Evolutionary conservation across 2,329 filamentous ascomycete species (phyloP).

Genomic region (Hypoxylon rubiginosum): DNA sequence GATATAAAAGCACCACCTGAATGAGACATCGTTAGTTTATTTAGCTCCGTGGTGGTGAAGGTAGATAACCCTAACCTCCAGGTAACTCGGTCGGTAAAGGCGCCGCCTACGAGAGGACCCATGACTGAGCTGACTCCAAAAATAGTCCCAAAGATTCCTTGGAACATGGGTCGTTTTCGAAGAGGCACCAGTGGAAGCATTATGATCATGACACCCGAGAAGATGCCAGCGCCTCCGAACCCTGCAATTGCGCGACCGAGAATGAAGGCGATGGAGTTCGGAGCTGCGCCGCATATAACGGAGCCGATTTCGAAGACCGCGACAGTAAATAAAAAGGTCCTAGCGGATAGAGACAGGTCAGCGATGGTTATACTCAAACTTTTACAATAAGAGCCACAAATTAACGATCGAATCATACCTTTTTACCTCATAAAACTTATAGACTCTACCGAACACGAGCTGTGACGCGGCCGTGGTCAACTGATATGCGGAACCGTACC

Average conservation of each 20-base stretch:
- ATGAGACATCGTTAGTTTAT: conserved; percentile 30
- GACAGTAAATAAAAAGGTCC: conserved; percentile 62
- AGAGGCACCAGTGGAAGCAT: conserved; percentile 72
- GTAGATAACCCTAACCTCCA: conserved; percentile 59
- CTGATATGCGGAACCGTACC: conserved; percentile 74
- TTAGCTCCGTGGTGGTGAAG: not conserved
- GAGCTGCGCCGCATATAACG: conserved; percentile 65
- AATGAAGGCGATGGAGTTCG: conserved; percentile 67
- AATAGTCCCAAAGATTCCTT: conserved; percentile 67
- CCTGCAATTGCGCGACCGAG: conserved; percentile 70
- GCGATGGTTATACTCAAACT: not conserved
- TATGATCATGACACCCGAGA: conserved; percentile 68
- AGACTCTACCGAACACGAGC: conserved; percentile 67
- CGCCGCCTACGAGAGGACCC: conserved; percentile 68
- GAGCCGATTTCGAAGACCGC: conserved; percentile 68
- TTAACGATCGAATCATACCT: conserved; percentile 51
- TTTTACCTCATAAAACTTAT: conserved; percentile 66
- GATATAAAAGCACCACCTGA: conserved; percentile 69
- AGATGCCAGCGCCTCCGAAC: conserved; percentile 68
- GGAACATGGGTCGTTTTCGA: conserved; percentile 70
- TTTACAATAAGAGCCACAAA: not conserved
- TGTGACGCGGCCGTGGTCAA: conserved; percentile 70
- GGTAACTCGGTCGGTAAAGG: conserved; percentile 61
- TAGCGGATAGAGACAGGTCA: conserved; percentile 39
- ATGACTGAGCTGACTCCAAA: conserved; percentile 68